phyloP scores from a whole-genome alignment of 192 early-diverging fungal genomes.

The Umbelopsis ramanniana region DNA sequence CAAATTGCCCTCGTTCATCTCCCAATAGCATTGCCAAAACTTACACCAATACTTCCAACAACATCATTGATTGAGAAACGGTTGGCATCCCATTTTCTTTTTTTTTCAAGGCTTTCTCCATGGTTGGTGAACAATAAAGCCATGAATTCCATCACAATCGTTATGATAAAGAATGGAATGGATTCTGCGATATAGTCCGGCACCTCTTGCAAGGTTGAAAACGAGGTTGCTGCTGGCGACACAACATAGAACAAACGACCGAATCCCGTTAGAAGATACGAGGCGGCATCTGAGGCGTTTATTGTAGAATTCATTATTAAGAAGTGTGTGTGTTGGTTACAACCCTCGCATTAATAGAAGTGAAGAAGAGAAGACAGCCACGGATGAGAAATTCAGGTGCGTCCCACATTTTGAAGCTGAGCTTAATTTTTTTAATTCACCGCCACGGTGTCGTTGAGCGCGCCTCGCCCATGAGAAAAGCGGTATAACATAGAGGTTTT shows the following conservation, averaged over 20 bases:
- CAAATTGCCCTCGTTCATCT: no score
- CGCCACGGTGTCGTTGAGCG: no score
- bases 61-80: slow-evolving; percentile 59
- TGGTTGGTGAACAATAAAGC: slow-evolving; percentile 36
- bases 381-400: slow-evolving; percentile 9
- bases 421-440: neutral
- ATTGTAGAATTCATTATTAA: neutral
- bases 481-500: no score
- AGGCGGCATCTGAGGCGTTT: slow-evolving; percentile 27
- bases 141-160: slow-evolving; percentile 46
- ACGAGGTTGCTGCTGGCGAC: slow-evolving; percentile 45
- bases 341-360: neutral
- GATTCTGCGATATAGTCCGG: slow-evolving; percentile 59
- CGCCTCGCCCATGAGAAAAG: no score
- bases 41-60: slow-evolving; percentile 48
- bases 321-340: neutral
- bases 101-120: slow-evolving; percentile 34
- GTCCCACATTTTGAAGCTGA: neutral
- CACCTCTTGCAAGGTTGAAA: slow-evolving; percentile 44
- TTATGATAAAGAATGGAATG: slow-evolving; percentile 54
- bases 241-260: slow-evolving; percentile 63
- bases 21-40: neutral
- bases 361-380: neutral
- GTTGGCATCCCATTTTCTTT: slow-evolving; percentile 42
- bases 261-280: slow-evolving; percentile 43